These are phyloP conservation scores for Claviceps sp. DNA, from an alignment of 2,329 filamentous ascomycete genomes.

Conservation along the genomic window DNA sequence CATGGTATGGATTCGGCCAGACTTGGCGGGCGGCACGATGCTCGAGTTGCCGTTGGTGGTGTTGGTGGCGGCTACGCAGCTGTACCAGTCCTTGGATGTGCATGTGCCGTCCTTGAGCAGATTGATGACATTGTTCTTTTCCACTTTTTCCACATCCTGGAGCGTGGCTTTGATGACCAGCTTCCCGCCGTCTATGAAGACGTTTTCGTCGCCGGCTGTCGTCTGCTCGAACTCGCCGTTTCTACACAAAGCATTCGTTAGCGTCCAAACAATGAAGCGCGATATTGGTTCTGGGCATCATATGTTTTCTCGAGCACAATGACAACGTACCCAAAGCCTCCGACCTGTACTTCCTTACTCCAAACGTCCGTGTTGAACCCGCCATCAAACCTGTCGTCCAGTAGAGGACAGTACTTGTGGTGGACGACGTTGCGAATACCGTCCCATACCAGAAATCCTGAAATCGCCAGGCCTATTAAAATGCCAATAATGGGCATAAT, in stretches of 20 bases:
- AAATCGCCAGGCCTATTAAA: conserved; percentile 50
- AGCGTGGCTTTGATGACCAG: conserved; percentile 68
- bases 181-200: conserved; percentile 54
- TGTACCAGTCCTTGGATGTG: conserved; percentile 41
- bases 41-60: conserved; percentile 54
- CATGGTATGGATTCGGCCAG: conserved; percentile 65
- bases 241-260: conserved; percentile 23
- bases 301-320: no score
- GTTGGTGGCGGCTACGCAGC: conserved; percentile 61
- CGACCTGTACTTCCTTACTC: conserved; percentile 62
- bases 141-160: conserved; percentile 53
- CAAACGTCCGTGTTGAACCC: conserved; percentile 49
- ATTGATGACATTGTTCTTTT: conserved; percentile 54
- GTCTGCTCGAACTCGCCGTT: conserved; percentile 76
- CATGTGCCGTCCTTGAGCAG: conserved; percentile 53
- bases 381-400: conserved; percentile 51
- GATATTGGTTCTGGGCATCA: no score
- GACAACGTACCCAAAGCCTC: conserved; percentile 56
- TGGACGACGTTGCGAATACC: conserved; percentile 58
- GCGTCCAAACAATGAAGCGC: not conserved
- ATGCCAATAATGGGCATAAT: conserved; percentile 66
- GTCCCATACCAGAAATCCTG: conserved; percentile 62
- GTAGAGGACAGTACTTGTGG: conserved; percentile 58
- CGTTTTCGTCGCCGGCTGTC: conserved; percentile 58
- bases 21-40: conserved; percentile 65